Evolutionary conservation across 768 basidiomycete species (phyloP).

Genomic region (Termitomyces sp.): DNA sequence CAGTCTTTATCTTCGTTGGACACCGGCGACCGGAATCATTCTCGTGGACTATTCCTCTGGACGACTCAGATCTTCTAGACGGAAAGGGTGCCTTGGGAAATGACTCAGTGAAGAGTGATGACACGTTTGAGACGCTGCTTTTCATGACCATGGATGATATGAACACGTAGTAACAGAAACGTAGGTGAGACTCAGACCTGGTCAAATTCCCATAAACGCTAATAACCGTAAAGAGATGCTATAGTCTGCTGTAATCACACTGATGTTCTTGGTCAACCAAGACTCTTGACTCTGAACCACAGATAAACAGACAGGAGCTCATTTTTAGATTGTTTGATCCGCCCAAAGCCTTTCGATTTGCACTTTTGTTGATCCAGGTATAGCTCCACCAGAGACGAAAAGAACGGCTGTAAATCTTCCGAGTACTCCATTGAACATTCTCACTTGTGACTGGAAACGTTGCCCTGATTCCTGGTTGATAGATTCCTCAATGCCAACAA

Average conservation of each 20-base stretch:
- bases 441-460: too few species aligned
- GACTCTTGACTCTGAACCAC: constrained; percentile 37
- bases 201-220: constrained; percentile 34
- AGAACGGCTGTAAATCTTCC: constrained; percentile 8
- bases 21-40: constrained; percentile 52
- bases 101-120: constrained; percentile 46
- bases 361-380: constrained; percentile 16
- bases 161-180: neutral
- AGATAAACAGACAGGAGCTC: constrained; percentile 30
- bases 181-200: neutral
- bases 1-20: constrained; percentile 59
- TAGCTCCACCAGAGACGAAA: constrained; percentile 34
- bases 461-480: too few species aligned
- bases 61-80: constrained; percentile 50
- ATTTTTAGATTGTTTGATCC: constrained; percentile 41
- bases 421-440: too few species aligned
- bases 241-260: constrained; percentile 52
- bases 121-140: constrained; percentile 67
- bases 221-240: constrained; percentile 51
- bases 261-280: constrained; percentile 13
- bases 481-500: too few species aligned
- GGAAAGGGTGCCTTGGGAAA: constrained; percentile 52
- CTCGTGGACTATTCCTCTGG: constrained; percentile 46
- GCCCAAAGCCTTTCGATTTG: constrained; percentile 40
- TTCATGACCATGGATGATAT: constrained; percentile 34